These are phyloP conservation scores for Neohortaea acidophila DNA, from an alignment of 495 filamentous ascomycete species.

Conservation along the genomic window DNA sequence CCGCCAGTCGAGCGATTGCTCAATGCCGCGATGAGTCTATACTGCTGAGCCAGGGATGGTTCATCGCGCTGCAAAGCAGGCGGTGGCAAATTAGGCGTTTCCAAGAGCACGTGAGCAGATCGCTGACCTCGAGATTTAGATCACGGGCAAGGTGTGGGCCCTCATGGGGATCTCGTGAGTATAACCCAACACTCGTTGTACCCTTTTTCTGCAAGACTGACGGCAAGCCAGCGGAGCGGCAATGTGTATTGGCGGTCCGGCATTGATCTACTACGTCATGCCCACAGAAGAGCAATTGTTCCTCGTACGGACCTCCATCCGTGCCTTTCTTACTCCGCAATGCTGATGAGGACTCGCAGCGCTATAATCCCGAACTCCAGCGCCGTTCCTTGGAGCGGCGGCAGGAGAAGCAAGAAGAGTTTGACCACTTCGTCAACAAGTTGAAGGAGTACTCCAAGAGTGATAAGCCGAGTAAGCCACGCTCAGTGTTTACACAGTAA, in stretches of 20 bases:
- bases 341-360: conserved; percentile 28
- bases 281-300: conserved; percentile 88
- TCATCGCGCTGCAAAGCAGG: no score
- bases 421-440: conserved; percentile 67
- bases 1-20: no score
- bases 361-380: conserved; percentile 86
- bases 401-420: conserved; percentile 59
- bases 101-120: no score
- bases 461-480: conserved; percentile 57
- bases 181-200: no score
- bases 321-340: neutral
- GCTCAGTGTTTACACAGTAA: neutral
- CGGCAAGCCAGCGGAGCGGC: conserved; percentile 40
- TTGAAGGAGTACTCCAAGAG: conserved; percentile 84
- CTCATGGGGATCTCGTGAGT: no score
- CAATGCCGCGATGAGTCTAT: no score
- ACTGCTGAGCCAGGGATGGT: no score
- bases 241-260: conserved; percentile 69
- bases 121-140: conserved; percentile 4
- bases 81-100: no score
- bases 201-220: no score
- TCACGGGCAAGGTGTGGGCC: neutral
- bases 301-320: conserved; percentile 29
- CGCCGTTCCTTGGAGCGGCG: conserved; percentile 64
- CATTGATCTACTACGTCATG: conserved; percentile 60